A percentile compares a stretch with the other conserved stretches of the same genome.
phyloP scores from a whole-genome alignment of 306 rosid species.

The Pachyrhizus erosus region DNA sequence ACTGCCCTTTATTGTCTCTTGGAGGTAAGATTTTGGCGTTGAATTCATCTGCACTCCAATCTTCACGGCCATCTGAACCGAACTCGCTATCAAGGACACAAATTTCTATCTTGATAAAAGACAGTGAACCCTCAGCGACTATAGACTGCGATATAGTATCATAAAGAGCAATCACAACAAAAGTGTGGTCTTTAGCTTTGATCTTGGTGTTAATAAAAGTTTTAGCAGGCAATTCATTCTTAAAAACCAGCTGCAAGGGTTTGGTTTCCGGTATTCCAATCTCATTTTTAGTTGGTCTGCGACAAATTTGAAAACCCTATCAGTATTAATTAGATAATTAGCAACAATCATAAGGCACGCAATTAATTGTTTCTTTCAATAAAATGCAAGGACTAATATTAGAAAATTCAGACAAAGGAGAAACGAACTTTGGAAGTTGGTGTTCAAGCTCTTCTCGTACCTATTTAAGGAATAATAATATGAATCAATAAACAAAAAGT shows the following conservation, averaged over 20 bases:
- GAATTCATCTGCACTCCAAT: slow-evolving; percentile 58
- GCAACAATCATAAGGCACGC: not conserved
- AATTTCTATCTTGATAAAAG: slow-evolving; percentile 50
- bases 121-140: slow-evolving; percentile 48
- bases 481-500: not conserved
- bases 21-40: slow-evolving; percentile 29
- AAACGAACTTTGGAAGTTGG: slow-evolving; percentile 48
- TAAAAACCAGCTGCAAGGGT: slow-evolving; percentile 44
- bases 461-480: slow-evolving; percentile 38
- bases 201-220: slow-evolving; percentile 39
- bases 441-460: slow-evolving; percentile 52
- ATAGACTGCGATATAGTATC: slow-evolving; percentile 37
- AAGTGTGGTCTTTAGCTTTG: slow-evolving; percentile 25
- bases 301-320: not conserved
- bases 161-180: slow-evolving; percentile 42
- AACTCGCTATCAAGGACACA: slow-evolving; percentile 53
- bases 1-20: slow-evolving; percentile 49
- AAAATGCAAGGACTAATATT: not conserved
- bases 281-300: not conserved
- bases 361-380: not conserved
- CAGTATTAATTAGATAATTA: not conserved
- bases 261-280: not conserved
- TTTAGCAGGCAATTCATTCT: slow-evolving; percentile 34
- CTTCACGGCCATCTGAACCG: slow-evolving; percentile 36
- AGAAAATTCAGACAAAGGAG: not conserved